Conservation (phyloP, 257 asterid species). For the Rhazya stricta region DNA sequence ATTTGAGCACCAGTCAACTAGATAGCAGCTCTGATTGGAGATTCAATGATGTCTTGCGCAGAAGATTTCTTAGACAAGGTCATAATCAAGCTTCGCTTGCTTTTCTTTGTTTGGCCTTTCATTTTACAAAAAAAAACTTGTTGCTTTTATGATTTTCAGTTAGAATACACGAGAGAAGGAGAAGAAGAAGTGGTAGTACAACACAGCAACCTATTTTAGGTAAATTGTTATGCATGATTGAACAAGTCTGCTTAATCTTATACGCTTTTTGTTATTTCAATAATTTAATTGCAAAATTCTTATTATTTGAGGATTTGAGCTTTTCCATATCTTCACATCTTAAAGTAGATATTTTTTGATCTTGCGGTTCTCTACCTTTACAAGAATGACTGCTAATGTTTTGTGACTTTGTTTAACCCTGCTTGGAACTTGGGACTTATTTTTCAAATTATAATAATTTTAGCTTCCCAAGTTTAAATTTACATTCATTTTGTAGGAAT, state of each 20-base stretch:
- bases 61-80: slow-evolving; percentile 96
- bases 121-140: slow-evolving; percentile 2
- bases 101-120: slow-evolving; percentile 8
- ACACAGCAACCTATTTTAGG: slow-evolving; percentile 39
- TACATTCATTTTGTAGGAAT: not conserved
- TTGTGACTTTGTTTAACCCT: not conserved
- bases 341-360: not conserved
- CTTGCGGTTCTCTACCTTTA: not conserved
- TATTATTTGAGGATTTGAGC: not conserved
- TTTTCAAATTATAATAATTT: too few species aligned
- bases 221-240: slow-evolving; percentile 17
- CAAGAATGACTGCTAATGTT: not conserved
- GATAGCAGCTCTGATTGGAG: slow-evolving; percentile 34
- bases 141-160: slow-evolving; percentile 37
- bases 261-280: not conserved
- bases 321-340: not conserved
- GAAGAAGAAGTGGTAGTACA: slow-evolving; percentile 40
- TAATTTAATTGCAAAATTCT: not conserved
- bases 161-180: slow-evolving; percentile 61
- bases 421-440: not conserved
- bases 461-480: not conserved
- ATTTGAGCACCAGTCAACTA: slow-evolving; percentile 29
- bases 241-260: not conserved
- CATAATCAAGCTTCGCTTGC: not conserved
- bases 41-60: slow-evolving; percentile 59